Conservation (phyloP, 2,329 filamentous ascomycete genomes). For the Xylaria sp. region DNA sequence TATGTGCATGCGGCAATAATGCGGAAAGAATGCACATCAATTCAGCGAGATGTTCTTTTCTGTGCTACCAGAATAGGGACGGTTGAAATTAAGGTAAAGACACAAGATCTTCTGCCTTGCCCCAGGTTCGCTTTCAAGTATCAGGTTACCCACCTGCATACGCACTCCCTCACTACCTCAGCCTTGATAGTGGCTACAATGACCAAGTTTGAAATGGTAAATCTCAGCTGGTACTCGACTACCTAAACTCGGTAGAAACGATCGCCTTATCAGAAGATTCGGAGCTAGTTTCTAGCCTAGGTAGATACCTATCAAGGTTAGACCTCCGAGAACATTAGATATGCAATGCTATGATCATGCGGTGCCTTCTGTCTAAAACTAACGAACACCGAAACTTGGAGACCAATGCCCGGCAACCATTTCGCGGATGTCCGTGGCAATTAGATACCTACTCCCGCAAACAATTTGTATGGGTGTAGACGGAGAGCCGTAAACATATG, state of each 20-base stretch:
- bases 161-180: too few species aligned
- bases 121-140: neutral
- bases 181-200: neutral
- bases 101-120: neutral
- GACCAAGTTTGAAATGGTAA: neutral
- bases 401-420: too few species aligned
- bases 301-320: too few species aligned
- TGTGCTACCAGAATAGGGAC: too few species aligned
- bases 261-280: neutral
- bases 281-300: neutral
- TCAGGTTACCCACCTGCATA: neutral
- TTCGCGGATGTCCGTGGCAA: too few species aligned
- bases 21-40: neutral
- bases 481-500: too few species aligned
- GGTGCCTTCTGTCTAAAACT: too few species aligned
- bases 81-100: neutral
- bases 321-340: too few species aligned
- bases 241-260: neutral
- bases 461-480: too few species aligned
- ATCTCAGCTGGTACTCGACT: conserved; percentile 1
- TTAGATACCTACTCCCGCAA: too few species aligned
- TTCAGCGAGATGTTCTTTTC: neutral
- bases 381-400: too few species aligned
- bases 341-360: too few species aligned
- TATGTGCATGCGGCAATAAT: neutral